Percentiles rank a stretch among this genome's conserved stretches.
phyloP scores from a whole-genome alignment of 352 stramenopile species.

The Phytopythium helicoides region DNA sequence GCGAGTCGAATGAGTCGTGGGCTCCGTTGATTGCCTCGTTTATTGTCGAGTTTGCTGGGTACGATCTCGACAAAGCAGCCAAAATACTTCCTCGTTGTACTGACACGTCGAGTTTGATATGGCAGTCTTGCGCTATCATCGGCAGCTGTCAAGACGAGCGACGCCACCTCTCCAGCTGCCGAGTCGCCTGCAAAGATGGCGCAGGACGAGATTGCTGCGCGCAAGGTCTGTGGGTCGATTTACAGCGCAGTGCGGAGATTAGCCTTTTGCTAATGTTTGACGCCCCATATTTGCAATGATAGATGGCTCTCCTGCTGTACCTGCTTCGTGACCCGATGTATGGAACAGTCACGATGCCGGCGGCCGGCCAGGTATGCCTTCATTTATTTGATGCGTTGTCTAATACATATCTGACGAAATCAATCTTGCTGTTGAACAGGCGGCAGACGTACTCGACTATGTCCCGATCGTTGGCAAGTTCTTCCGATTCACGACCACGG shows the following conservation, averaged over 20 bases:
- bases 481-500: constrained; percentile 66
- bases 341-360: constrained; percentile 62
- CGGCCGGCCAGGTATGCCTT: constrained; percentile 55
- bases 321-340: constrained; percentile 82
- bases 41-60: constrained; percentile 63
- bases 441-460: constrained; percentile 55
- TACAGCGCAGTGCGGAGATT: background rate
- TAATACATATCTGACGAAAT: constrained; percentile 39
- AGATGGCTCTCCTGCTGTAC: constrained; percentile 85
- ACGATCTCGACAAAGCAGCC: background rate
- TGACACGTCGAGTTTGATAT: constrained; percentile 1
- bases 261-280: background rate
- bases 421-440: constrained; percentile 15
- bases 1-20: constrained; percentile 55
- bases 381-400: background rate
- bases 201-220: constrained; percentile 50
- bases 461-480: constrained; percentile 70
- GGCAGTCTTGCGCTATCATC: constrained; percentile 53
- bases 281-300: background rate
- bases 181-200: constrained; percentile 26
- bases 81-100: constrained; percentile 6
- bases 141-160: constrained; percentile 41
- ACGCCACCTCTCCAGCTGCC: constrained; percentile 11
- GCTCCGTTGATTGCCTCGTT: constrained; percentile 52
- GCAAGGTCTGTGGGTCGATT: constrained; percentile 44